Evolutionary conservation across 2,329 filamentous ascomycete genomes (phyloP).

Genomic region (Magnaporthiopsis incrustans): DNA sequence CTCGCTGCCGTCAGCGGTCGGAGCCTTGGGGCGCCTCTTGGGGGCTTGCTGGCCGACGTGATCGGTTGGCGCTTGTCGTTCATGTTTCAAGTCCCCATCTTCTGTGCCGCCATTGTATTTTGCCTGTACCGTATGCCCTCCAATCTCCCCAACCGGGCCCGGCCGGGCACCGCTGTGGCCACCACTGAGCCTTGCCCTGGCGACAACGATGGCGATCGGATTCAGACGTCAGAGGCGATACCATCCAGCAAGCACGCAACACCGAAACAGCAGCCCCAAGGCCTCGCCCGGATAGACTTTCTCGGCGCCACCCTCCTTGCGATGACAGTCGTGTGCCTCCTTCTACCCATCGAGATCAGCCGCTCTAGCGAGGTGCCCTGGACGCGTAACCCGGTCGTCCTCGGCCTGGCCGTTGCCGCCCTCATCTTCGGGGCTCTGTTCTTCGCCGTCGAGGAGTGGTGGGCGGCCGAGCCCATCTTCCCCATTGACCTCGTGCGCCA

Average conservation of each 20-base stretch:
- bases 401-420: slow-evolving; percentile 22
- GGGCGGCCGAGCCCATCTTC: slow-evolving; percentile 48
- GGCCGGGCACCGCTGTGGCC: neutral
- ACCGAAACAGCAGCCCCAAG: neutral
- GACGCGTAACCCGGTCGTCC: slow-evolving; percentile 25
- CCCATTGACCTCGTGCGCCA: slow-evolving; percentile 46
- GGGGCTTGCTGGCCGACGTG: slow-evolving; percentile 52
- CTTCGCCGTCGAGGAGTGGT: slow-evolving; percentile 23
- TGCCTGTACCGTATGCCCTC: slow-evolving; percentile 27
- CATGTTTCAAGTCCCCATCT: slow-evolving; percentile 45
- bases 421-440: slow-evolving; percentile 24
- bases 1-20: slow-evolving; percentile 42
- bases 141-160: slow-evolving; percentile 5
- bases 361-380: slow-evolving; percentile 27
- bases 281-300: slow-evolving; percentile 45
- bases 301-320: slow-evolving; percentile 41
- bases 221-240: too few species aligned
- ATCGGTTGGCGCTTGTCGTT: slow-evolving; percentile 65
- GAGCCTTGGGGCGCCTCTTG: slow-evolving; percentile 46
- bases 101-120: slow-evolving; percentile 37
- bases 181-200: neutral
- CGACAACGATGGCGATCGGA: neutral
- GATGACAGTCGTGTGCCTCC: slow-evolving; percentile 25
- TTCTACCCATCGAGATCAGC: slow-evolving; percentile 32
- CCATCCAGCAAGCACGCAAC: neutral